Evolutionary conservation across 352 stramenopile species (phyloP), one percentile per base, ranked within the genome.

Genomic region (Pythium periplocum): DNA sequence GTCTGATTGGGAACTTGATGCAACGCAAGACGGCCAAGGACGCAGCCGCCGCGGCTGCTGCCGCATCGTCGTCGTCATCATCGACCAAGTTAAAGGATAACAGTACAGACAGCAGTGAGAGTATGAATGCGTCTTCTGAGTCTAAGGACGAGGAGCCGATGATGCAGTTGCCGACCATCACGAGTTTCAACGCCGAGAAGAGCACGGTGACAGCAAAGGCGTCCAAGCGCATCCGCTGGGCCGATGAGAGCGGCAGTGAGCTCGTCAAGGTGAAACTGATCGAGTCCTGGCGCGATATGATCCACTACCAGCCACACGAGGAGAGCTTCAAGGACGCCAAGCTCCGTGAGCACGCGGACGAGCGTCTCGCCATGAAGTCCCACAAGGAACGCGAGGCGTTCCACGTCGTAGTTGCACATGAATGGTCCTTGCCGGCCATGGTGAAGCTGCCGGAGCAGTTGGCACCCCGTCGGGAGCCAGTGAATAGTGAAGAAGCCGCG

Each of bases 251-350:
- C 33, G 83, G 83, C 45, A 65, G 78, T 40, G 83, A 92, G 8
- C 73, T 94, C 6, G 73, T 87, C 31, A 84, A 90, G 61, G 57
- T 94, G 54, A 87, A 91, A 56, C 55, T 92, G 11, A 94, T 94
- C 39, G 83, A 94, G 58, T 94, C 83, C 17, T 94, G 83, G 83
- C 73, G 83, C 17, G 83, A 94, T 45, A 69, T 87, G 53, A 73
- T 92, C 40, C 65, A 82, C 32, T 65, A 85, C 44, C 68, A 83
- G 11, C 61, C 72, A 2, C 74, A 84, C 53, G 82, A 93, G 7
- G 72, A 87, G 47, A 79, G 45, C 30, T 94, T 94, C 54, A 83
- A 83, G 39, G 79, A 90, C 51, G 83, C 83, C 32, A 94, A 92
- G 62, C 69, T 94, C 48, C 83, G 83, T 11, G 83, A 94, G 49